These are phyloP conservation scores for Pueraria montana DNA, from an alignment of 306 rosid genomes.

Conservation along the genomic window DNA sequence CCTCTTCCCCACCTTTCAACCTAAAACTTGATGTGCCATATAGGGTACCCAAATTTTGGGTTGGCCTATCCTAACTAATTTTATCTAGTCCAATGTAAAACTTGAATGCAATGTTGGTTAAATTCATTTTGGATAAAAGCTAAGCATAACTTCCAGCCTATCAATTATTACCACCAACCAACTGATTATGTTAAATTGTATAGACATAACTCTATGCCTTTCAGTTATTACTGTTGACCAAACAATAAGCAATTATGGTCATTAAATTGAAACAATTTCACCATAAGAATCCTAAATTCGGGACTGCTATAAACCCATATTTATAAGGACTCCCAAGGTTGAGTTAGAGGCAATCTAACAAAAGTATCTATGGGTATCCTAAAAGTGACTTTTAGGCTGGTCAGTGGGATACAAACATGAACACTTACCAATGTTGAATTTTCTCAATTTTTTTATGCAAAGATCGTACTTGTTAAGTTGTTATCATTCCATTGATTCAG, in stretches of 20 bases:
- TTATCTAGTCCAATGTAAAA: not conserved
- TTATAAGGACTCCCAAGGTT: no score
- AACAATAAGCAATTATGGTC: not conserved
- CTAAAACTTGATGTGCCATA: not conserved
- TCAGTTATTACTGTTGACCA: not conserved
- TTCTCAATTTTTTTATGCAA: no score
- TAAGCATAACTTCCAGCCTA: not conserved
- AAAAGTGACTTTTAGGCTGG: no score
- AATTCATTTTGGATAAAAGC: not conserved
- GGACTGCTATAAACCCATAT: not conserved
- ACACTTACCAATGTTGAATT: no score
- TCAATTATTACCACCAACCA: not conserved
- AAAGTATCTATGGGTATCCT: no score
- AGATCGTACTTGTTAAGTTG: no score
- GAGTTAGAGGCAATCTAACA: no score
- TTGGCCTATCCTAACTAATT: not conserved
- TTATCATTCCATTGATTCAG: no score
- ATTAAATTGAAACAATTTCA: not conserved
- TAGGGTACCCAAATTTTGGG: not conserved
- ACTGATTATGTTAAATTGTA: not conserved
- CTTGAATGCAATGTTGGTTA: not conserved
- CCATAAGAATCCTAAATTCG: not conserved
- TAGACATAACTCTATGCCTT: not conserved
- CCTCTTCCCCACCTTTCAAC: no score
- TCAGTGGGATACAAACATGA: no score